Percentiles rank a stretch among this genome's conserved stretches.
These are phyloP conservation scores for Leccinum subrobustum DNA, from an alignment of 1,284 basidiomycete genomes.

Conservation along the genomic window DNA sequence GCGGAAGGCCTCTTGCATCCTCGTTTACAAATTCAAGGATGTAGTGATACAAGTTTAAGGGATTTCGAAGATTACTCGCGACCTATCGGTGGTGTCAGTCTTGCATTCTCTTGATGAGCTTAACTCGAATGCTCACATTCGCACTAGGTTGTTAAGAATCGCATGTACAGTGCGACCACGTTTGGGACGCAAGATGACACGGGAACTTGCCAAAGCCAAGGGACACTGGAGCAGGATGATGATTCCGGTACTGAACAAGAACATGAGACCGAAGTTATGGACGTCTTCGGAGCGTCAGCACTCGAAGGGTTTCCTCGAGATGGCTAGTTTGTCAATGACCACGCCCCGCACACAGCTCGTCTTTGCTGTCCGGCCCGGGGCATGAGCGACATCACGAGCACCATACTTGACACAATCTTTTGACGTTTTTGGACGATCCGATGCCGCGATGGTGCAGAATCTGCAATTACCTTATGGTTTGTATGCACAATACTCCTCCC, in stretches of 20 bases:
- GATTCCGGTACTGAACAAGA: slow-evolving; percentile 5
- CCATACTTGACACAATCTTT: background rate
- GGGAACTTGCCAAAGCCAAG: slow-evolving; percentile 14
- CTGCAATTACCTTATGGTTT: slow-evolving; percentile 9
- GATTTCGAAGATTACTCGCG: slow-evolving; percentile 47
- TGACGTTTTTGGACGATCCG: slow-evolving; percentile 13
- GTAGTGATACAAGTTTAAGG: slow-evolving; percentile 38
- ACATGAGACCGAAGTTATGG: background rate
- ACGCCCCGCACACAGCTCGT: background rate
- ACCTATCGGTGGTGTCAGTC: slow-evolving; percentile 42
- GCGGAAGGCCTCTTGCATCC: slow-evolving; percentile 43
- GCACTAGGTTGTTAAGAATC: slow-evolving; percentile 38
- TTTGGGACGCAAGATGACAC: slow-evolving; percentile 34
- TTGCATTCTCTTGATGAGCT: background rate
- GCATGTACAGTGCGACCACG: slow-evolving; percentile 40
- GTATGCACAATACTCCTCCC: background rate
- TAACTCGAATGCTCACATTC: background rate
- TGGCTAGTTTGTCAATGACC: slow-evolving; percentile 10
- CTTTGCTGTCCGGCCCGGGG: background rate
- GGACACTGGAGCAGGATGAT: slow-evolving; percentile 7
- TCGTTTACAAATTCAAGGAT: slow-evolving; percentile 29
- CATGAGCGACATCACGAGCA: background rate
- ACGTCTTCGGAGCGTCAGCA: slow-evolving; percentile 14
- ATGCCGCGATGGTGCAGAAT: background rate
- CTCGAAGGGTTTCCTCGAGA: slow-evolving; percentile 1